Conservation (phyloP, 805 yeast species). For the Candida maltosa region DNA sequence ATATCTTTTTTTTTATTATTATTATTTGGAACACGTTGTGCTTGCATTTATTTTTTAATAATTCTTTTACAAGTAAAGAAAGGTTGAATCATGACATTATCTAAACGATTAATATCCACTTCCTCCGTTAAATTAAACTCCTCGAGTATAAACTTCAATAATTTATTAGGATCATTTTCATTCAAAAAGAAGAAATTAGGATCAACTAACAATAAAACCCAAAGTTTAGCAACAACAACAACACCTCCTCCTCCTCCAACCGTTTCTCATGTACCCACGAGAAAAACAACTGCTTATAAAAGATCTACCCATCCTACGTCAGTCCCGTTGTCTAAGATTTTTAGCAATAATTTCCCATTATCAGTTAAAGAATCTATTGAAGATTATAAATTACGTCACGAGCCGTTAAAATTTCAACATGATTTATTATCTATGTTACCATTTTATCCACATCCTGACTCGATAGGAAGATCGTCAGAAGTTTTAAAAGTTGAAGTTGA, state of each 20-base stretch:
- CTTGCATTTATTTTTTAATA: no score
- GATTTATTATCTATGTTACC: slow-evolving; percentile 45
- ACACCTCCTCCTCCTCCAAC: slow-evolving; percentile 1
- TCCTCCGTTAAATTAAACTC: neutral
- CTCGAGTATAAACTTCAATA: slow-evolving; percentile 1
- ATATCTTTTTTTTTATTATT: no score
- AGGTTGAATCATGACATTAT: slow-evolving; percentile 2
- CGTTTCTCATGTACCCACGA: no score
- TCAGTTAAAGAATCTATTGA: slow-evolving; percentile 46
- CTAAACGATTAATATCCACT: slow-evolving; percentile 1
- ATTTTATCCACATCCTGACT: slow-evolving; percentile 38
- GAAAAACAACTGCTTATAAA: no score
- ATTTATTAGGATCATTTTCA: neutral
- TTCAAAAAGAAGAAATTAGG: neutral
- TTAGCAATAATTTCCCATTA: slow-evolving; percentile 58
- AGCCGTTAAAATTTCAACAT: slow-evolving; percentile 43
- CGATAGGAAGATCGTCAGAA: slow-evolving; percentile 24
- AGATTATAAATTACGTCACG: slow-evolving; percentile 44
- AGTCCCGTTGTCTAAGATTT: slow-evolving; percentile 53
- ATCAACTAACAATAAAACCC: neutral
- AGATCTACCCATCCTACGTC: slow-evolving; percentile 68
- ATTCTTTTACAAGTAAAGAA: no score
- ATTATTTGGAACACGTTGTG: no score
- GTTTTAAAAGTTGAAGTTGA: slow-evolving; percentile 28
- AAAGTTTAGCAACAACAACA: neutral